Percentiles rank a stretch among this genome's conserved stretches.
phyloP scores from a whole-genome alignment of 2,329 filamentous ascomycete genomes.

The Aspergillus jensenii region DNA sequence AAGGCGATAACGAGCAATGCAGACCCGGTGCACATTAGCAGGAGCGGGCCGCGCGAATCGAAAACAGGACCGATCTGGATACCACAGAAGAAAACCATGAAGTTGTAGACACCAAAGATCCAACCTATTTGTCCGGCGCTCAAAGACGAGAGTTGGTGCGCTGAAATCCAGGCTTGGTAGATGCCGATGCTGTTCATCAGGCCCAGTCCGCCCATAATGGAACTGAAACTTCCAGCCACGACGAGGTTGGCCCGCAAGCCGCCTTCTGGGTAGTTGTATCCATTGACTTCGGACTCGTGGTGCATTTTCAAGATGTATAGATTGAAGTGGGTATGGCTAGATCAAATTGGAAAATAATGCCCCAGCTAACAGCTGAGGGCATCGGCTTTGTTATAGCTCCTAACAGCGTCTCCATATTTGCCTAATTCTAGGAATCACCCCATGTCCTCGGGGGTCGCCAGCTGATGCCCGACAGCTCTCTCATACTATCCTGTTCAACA shows the following conservation, averaged over 20 bases:
- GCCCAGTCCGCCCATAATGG: conserved; percentile 28
- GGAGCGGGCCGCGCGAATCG: conserved; percentile 27
- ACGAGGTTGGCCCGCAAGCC: conserved; percentile 39
- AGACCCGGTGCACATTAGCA: conserved; percentile 22
- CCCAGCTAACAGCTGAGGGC: too few relatives aligned
- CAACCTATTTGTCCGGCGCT: conserved; percentile 22
- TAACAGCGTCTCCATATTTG: too few relatives aligned
- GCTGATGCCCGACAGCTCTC: too few relatives aligned
- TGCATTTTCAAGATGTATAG: too few relatives aligned
- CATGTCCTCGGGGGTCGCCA: too few relatives aligned
- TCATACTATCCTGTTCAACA: too few relatives aligned
- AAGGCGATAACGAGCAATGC: conserved; percentile 16
- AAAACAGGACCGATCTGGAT: conserved; percentile 33
- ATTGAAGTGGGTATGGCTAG: too few relatives aligned
- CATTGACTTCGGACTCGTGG: too few relatives aligned
- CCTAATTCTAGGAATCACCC: too few relatives aligned
- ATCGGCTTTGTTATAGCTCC: too few relatives aligned
- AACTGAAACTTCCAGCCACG: conserved; percentile 37
- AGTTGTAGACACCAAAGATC: conserved; percentile 31
- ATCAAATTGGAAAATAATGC: too few relatives aligned
- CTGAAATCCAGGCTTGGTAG: conserved; percentile 21
- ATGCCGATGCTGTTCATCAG: conserved; percentile 30
- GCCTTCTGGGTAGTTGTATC: neutral
- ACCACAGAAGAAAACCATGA: conserved; percentile 28
- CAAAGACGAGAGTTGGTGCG: conserved; percentile 14